A percentile compares a stretch with the other conserved stretches of the same genome.
phyloP scores from a whole-genome alignment of 371 early-diverging fungal genomes.

The Nematocida sp. region DNA sequence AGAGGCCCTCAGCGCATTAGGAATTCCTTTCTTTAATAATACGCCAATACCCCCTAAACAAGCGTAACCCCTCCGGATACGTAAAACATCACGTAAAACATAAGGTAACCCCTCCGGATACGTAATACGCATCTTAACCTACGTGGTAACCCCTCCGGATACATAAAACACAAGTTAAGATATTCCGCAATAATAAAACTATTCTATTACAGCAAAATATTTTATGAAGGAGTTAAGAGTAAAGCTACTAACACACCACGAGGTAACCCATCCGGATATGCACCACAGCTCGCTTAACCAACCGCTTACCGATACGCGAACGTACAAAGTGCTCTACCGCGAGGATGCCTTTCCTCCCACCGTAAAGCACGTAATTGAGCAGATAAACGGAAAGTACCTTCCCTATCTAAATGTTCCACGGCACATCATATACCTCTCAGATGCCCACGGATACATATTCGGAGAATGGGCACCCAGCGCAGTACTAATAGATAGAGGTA shows the following conservation, averaged over 20 bases:
- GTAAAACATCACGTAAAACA: too few relatives aligned
- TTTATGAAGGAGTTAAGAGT: background rate
- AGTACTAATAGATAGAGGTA: background rate
- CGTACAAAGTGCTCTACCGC: background rate
- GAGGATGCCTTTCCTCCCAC: background rate
- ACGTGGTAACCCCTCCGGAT: too few relatives aligned
- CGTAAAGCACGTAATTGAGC: background rate
- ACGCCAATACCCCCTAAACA: too few relatives aligned
- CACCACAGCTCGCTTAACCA: background rate
- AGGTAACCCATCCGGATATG: too few relatives aligned
- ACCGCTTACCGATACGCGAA: too few relatives aligned
- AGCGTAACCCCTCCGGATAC: too few relatives aligned
- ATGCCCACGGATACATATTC: conserved; percentile 9
- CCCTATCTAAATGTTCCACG: background rate
- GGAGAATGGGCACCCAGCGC: background rate
- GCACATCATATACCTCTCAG: background rate
- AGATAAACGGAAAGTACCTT: conserved; percentile 2
- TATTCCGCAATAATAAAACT: too few relatives aligned
- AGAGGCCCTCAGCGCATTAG: background rate
- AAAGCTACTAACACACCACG: background rate
- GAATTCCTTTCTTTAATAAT: conserved; percentile 2
- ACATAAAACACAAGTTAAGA: too few relatives aligned
- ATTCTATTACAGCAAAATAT: too few relatives aligned
- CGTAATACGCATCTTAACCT: too few relatives aligned
- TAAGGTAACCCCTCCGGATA: too few relatives aligned